These are phyloP conservation scores for Boletus insuetus DNA, from an alignment of 768 basidiomycete species.

Conservation along the genomic window DNA sequence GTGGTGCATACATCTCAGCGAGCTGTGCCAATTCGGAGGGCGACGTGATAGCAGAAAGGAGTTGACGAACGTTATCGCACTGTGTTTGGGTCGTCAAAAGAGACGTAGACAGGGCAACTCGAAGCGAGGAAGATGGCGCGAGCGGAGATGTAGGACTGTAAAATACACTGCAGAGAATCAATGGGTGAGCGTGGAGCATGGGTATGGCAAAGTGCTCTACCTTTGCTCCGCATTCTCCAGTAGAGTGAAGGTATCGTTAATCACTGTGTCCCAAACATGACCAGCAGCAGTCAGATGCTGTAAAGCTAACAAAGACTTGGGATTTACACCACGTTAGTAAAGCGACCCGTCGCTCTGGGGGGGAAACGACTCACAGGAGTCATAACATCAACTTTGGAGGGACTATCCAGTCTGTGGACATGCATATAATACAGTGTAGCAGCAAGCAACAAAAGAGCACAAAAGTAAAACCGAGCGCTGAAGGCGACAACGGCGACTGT, in stretches of 20 bases:
- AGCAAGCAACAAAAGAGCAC: constrained; percentile 39
- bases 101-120: constrained; percentile 69
- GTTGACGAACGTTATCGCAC: constrained; percentile 77
- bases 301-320: constrained; percentile 62
- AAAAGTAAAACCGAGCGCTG: constrained; percentile 42
- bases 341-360: background rate
- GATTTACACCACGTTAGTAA: constrained; percentile 5
- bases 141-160: constrained; percentile 42
- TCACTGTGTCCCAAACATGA: constrained; percentile 68
- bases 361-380: constrained; percentile 44
- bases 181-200: background rate
- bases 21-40: constrained; percentile 73
- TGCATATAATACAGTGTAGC: constrained; percentile 40
- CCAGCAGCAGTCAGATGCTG: constrained; percentile 67
- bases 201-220: constrained; percentile 36
- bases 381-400: constrained; percentile 46
- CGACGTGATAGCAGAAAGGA: constrained; percentile 73
- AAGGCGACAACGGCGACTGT: constrained; percentile 40
- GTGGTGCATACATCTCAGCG: constrained; percentile 86
- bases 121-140: constrained; percentile 39
- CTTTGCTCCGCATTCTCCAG: constrained; percentile 71
- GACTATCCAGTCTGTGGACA: constrained; percentile 32
- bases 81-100: constrained; percentile 75
- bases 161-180: constrained; percentile 29
- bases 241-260: constrained; percentile 63